phyloP scores from a whole-genome alignment of 2,329 filamentous ascomycete species.

The Xylaria sp. region DNA sequence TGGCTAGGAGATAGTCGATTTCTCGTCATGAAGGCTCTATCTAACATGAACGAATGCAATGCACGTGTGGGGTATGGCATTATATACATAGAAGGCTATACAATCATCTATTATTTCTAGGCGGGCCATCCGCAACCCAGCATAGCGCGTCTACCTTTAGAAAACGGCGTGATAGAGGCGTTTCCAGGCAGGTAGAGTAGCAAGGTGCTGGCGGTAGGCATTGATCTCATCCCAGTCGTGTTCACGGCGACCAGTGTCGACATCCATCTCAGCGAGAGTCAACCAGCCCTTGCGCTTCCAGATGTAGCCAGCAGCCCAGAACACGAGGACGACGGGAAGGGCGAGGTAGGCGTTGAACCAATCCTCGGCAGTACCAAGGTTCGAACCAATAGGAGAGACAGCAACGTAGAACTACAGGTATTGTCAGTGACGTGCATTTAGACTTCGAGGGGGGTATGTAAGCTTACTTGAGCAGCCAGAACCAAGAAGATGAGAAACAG shows the following conservation, averaged over 20 bases:
- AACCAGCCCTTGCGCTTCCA: conserved; percentile 70
- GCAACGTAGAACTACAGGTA: conserved; percentile 51
- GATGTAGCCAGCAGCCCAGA: conserved; percentile 61
- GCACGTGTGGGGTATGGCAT: neutral
- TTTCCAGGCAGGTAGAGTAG: conserved; percentile 54
- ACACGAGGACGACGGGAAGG: conserved; percentile 58
- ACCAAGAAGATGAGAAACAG: conserved; percentile 62
- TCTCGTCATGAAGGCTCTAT: neutral
- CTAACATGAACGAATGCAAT: neutral
- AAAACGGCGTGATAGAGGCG: conserved; percentile 42
- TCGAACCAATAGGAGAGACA: conserved; percentile 41
- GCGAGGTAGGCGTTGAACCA: conserved; percentile 64
- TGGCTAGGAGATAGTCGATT: too few species aligned
- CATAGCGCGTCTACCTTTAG: conserved; percentile 27
- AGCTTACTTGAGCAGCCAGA: conserved; percentile 57
- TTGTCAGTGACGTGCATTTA: conserved; percentile 3
- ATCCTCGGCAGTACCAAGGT: conserved; percentile 46
- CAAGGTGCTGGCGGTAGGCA: conserved; percentile 51
- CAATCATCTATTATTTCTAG: conserved; percentile 24
- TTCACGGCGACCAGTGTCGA: conserved; percentile 68
- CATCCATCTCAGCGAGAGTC: conserved; percentile 64
- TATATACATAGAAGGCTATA: conserved; percentile 15
- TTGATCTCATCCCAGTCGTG: conserved; percentile 67
- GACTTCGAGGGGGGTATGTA: neutral
- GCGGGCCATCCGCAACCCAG: conserved; percentile 27